Evolutionary conservation across 768 basidiomycete genomes (phyloP), one percentile per base, ranked within the genome.

Genomic region (Arthromyces matolae): DNA sequence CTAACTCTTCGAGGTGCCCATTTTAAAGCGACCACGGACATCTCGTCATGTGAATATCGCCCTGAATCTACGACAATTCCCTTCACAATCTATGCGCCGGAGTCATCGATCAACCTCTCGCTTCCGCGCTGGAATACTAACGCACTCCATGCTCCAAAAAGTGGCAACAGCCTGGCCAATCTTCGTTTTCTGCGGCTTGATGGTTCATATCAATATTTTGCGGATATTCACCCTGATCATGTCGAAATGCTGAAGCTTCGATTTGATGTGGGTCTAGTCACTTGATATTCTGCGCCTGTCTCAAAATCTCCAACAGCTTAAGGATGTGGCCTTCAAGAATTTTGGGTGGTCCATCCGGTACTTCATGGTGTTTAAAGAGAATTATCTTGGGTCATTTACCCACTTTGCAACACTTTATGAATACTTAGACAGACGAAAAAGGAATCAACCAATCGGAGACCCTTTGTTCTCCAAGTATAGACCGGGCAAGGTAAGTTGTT

Each of bases 341-440:
- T 68, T 92, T 43, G 94, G 93, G 19, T 96, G 94, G 94, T 83
- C 83, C 2, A 78, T 94, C 50, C 82, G 93, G 29, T 84, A 92
- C 60, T 76, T 95, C 54, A 88, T 98, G 82, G 81, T 86, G 32
- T 60, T 96, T 49, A 83, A 87, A 37, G 92, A 95, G 59, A 97
- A 97, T 65, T 98, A 98, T 65, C 82, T 97, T 41, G 95, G 95
- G 9, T 77, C 81, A 4, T 98, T 96, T 66, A 96, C 93, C 2
- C 89, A 95, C 55, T 97, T 94, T 58, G 84, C 85, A 3, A 96
- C 91, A 0, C 72, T 92, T 33, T 78, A 77, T 18, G 95, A 98
- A 69, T 95, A 92, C 62, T 70, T 92, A 37, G 79, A 84, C 44
- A 86, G 83, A 58, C 76, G 81, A 33, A 73, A 69, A 35, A 71